These are phyloP conservation scores for Phytophthora idaei DNA, from an alignment of 352 stramenopile species.

Conservation along the genomic window DNA sequence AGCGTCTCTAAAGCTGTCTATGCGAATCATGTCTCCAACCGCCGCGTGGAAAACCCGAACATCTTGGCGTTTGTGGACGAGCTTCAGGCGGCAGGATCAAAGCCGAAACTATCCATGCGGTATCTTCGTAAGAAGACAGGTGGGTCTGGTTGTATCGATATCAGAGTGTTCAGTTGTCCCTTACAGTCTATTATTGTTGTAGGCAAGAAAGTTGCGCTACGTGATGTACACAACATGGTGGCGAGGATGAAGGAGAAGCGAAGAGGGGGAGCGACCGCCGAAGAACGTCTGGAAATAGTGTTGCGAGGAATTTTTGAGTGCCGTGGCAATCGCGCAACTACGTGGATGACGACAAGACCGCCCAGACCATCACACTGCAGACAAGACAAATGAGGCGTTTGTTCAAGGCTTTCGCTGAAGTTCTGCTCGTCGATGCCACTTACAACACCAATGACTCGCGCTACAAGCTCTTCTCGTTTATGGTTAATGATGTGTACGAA, in stretches of 20 bases:
- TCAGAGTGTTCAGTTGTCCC: too few relatives aligned
- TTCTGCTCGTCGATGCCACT: constrained; percentile 7
- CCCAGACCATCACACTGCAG: constrained; percentile 11
- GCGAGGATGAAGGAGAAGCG: constrained; percentile 6
- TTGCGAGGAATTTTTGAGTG: constrained; percentile 1
- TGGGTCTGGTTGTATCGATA: too few relatives aligned
- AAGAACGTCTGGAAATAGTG: constrained; percentile 2
- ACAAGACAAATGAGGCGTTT: constrained; percentile 10
- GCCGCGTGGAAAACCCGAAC: too few relatives aligned
- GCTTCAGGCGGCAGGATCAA: too few relatives aligned
- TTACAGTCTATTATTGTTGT: not conserved
- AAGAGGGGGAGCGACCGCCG: not conserved
- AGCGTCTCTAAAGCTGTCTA: too few relatives aligned
- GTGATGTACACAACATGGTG: constrained; percentile 16
- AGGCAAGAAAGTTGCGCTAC: constrained; percentile 10
- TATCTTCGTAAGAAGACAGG: too few relatives aligned
- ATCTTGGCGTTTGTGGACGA: too few relatives aligned
- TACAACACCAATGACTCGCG: constrained; percentile 14
- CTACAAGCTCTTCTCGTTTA: constrained; percentile 22
- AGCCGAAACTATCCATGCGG: too few relatives aligned
- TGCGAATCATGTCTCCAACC: too few relatives aligned
- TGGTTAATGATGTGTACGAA: constrained; percentile 4
- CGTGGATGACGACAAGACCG: constrained; percentile 1
- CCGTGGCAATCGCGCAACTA: constrained; percentile 2
- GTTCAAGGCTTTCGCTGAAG: constrained; percentile 20